Conservation (phyloP, 2,329 filamentous ascomycete species). For the Aspergillus sp. region DNA sequence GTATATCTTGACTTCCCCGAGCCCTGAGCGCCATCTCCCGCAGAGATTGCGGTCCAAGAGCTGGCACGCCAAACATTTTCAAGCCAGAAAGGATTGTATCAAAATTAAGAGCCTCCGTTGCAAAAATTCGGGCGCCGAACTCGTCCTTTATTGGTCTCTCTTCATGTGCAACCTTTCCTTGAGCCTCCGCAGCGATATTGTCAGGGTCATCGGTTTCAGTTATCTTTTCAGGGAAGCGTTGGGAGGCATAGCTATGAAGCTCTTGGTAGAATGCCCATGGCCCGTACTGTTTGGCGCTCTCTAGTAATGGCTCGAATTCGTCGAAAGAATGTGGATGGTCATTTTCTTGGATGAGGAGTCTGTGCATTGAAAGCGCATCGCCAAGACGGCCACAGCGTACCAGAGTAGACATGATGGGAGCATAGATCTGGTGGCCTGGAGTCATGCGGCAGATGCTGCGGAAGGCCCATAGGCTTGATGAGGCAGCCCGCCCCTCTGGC, state of each 20-base stretch:
- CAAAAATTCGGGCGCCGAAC: slow-evolving; percentile 79
- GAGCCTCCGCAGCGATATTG: slow-evolving; percentile 11
- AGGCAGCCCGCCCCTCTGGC: slow-evolving; percentile 13
- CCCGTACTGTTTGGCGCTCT: slow-evolving; percentile 39
- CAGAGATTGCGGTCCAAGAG: slow-evolving; percentile 74
- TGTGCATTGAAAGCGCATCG: slow-evolving; percentile 51
- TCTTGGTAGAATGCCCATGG: slow-evolving; percentile 26
- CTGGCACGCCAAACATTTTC: slow-evolving; percentile 68
- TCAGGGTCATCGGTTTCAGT: slow-evolving; percentile 8
- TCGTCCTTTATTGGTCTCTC: slow-evolving; percentile 63
- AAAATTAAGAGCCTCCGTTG: slow-evolving; percentile 71
- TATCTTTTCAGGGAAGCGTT: slow-evolving; percentile 16
- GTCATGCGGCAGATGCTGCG: slow-evolving; percentile 45
- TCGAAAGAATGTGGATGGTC: slow-evolving; percentile 46
- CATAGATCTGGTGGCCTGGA: slow-evolving; percentile 46
- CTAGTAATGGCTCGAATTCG: slow-evolving; percentile 45
- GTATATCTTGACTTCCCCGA: slow-evolving; percentile 57
- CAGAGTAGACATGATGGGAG: slow-evolving; percentile 44
- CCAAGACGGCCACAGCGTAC: slow-evolving; percentile 40
- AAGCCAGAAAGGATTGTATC: slow-evolving; percentile 72
- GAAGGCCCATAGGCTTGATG: slow-evolving; percentile 38
- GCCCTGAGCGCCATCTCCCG: slow-evolving; percentile 75
- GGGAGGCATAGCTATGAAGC: slow-evolving; percentile 25
- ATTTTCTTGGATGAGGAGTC: slow-evolving; percentile 42
- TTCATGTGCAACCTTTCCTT: slow-evolving; percentile 15